Percentiles rank a stretch among this genome's conserved stretches.
phyloP scores from a whole-genome alignment of 2,329 filamentous ascomycete species.

The Curvularia sp. region DNA sequence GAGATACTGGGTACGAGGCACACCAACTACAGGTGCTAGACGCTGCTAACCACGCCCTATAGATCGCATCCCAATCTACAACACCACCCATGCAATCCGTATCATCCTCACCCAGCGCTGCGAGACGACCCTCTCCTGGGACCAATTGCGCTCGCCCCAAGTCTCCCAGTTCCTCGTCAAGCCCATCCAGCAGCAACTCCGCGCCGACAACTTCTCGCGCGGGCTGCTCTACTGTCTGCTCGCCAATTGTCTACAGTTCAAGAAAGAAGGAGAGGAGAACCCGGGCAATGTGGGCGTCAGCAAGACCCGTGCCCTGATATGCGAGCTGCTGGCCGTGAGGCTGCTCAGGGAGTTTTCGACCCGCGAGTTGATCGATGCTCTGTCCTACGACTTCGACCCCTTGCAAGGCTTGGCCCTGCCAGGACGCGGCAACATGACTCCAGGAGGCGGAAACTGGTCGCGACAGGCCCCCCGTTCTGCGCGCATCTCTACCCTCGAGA shows the following conservation, averaged over 20 bases:
- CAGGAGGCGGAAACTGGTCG: constrained; percentile 35
- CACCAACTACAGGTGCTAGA: not conserved
- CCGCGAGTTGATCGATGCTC: constrained; percentile 87
- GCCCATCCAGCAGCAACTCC: constrained; percentile 90
- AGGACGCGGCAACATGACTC: constrained; percentile 38
- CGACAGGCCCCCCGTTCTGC: constrained; percentile 61
- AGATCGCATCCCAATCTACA: constrained; percentile 90
- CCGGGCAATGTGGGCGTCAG: constrained; percentile 85
- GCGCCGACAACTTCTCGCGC: constrained; percentile 79
- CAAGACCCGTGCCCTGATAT: constrained; percentile 83
- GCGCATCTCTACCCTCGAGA: constrained; percentile 87
- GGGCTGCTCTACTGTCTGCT: constrained; percentile 89
- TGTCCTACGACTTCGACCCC: constrained; percentile 95
- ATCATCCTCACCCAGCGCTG: constrained; percentile 82
- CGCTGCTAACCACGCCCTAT: constrained; percentile 29
- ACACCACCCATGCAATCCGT: constrained; percentile 87
- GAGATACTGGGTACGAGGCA: constrained; percentile 45
- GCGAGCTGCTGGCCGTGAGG: constrained; percentile 89
- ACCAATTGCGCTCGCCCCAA: constrained; percentile 93
- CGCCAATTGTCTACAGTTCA: constrained; percentile 92
- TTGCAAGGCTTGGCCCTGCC: constrained; percentile 76
- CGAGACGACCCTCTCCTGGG: constrained; percentile 92
- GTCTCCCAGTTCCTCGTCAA: constrained; percentile 95
- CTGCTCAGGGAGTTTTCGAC: constrained; percentile 88
- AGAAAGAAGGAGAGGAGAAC: constrained; percentile 81